Base-by-base conservation (phyloP, 306 rosid genomes). In the Malus asiatica region DNA sequence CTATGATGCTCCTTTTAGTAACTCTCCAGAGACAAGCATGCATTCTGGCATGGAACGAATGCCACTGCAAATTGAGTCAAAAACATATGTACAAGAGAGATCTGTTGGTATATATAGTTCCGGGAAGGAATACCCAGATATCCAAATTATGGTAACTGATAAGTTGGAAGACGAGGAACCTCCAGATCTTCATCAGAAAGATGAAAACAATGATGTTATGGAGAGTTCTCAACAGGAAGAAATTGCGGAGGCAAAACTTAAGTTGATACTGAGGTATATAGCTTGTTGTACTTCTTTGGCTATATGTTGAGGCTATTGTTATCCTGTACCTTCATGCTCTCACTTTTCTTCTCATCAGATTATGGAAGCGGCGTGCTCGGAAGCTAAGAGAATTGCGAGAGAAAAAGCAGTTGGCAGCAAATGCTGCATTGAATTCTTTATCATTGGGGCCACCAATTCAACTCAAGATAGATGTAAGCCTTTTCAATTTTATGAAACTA, bases 361-460 rank as follows among this genome's bases (percentile, higher is more conserved):
- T 89, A 85, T 95, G 99, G 99, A 92, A 72, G 86, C 88, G 96
- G 58, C 90, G 96, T 22, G 78, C 83, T 57, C 72, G 82, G 78
- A 95, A 86, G 81, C 84, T 77, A 78, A 89, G 85, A 82, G 84
- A 82, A 87, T 71, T 84, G 71, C 90, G 93, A 45, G 90, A 89
- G 77, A 90, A 88, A 83, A 90, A 88, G 83, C 84, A 88, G 66
- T 75, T 84, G 58, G 96, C 97, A 38, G 88, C 99, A 82, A 82
- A 76, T 82, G 93, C 92, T 83, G 99, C 97, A 63, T 77, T 95
- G 71, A 66, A 79, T 60, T 87, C 91, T 4, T 84, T 95, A 74
- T 70, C 97, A 53, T 46, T 92, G 87, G 99, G 99, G 27, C 96
- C 89, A 32, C 96, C 90, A 19, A 82, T 95, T 78, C 93, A 83